Percentiles rank a stretch among this genome's conserved stretches.
Evolutionary conservation across 179 eudicot species (phyloP).

Genomic region (Spinacia oleracea): DNA sequence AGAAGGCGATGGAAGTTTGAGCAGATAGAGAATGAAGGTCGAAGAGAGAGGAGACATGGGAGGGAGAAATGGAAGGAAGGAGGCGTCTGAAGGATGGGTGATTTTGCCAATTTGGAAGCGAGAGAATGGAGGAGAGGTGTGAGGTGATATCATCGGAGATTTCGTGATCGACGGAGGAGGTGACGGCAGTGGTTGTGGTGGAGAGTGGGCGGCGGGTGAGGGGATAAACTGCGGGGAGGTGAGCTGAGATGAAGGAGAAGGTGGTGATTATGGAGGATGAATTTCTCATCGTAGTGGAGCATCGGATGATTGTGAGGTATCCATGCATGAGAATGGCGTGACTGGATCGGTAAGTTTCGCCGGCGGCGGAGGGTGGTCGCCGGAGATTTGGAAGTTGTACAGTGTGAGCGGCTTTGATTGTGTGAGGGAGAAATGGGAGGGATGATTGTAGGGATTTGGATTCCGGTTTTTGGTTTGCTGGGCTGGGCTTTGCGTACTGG

Average conservation of each 20-base stretch:
- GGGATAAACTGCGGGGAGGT: background rate
- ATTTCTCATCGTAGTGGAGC: slow-evolving; percentile 14
- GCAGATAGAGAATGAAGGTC: slow-evolving; percentile 43
- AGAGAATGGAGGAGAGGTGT: slow-evolving; percentile 42
- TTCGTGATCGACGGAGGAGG: slow-evolving; percentile 14
- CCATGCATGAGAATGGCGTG: slow-evolving; percentile 12
- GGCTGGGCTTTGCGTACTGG: background rate
- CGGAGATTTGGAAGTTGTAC: slow-evolving; percentile 3
- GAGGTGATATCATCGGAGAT: slow-evolving; percentile 22
- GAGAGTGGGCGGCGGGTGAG: slow-evolving; percentile 7
- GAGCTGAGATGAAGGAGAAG: background rate
- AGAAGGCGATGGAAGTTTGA: slow-evolving; percentile 46
- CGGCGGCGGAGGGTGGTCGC: slow-evolving; percentile 18
- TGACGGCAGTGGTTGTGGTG: slow-evolving; percentile 9
- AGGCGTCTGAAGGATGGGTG: slow-evolving; percentile 45
- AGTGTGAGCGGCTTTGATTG: slow-evolving; percentile 1
- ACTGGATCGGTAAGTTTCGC: background rate
- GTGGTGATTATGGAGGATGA: slow-evolving; percentile 1
- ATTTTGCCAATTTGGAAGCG: slow-evolving; percentile 58
- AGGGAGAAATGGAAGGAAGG: slow-evolving; percentile 47
- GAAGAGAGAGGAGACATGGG: slow-evolving; percentile 44
- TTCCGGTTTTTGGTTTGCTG: background rate
- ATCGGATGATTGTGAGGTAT: slow-evolving; percentile 5
- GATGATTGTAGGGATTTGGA: slow-evolving; percentile 14
- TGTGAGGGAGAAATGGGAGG: background rate